Conservation (phyloP, 108 stramenopile species). For the Nitzschia sp. region DNA sequence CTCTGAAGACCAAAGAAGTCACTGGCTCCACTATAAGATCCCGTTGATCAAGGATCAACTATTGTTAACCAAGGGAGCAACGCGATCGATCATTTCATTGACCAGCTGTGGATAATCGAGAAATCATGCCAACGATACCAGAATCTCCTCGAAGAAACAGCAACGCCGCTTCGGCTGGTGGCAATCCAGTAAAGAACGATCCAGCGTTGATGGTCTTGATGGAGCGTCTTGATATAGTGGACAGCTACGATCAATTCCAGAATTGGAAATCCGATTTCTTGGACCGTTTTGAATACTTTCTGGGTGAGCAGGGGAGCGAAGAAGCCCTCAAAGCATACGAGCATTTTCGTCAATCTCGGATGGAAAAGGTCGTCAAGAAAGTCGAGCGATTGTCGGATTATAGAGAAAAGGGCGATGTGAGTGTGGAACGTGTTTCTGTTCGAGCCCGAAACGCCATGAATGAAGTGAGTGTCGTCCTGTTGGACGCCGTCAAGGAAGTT, state of each 20-base stretch:
- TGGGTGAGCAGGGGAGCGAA: slow-evolving; percentile 21
- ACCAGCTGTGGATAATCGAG: too few relatives aligned
- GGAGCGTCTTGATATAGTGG: slow-evolving; percentile 3
- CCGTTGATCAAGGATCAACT: too few relatives aligned
- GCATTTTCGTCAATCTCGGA: slow-evolving; percentile 4
- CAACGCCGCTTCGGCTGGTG: background rate
- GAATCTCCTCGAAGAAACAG: slow-evolving; percentile 2
- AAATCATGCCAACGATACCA: slow-evolving; percentile 2
- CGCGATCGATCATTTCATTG: too few relatives aligned
- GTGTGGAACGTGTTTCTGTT: slow-evolving; percentile 21
- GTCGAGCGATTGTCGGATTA: slow-evolving; percentile 8
- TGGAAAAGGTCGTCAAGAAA: slow-evolving; percentile 2
- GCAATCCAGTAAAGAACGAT: slow-evolving; percentile 20
- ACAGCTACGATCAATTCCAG: slow-evolving; percentile 6
- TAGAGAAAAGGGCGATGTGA: slow-evolving; percentile 33
- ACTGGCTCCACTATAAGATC: too few relatives aligned
- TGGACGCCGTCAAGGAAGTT: slow-evolving; percentile 13
- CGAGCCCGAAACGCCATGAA: slow-evolving; percentile 21
- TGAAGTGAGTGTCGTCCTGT: slow-evolving; percentile 19
- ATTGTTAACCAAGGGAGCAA: too few relatives aligned
- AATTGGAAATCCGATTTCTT: slow-evolving; percentile 19
- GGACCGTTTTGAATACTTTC: slow-evolving; percentile 25
- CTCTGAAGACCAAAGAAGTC: too few relatives aligned
- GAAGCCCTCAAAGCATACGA: slow-evolving; percentile 10
- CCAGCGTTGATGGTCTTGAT: slow-evolving; percentile 1